Evolutionary conservation across 2,329 filamentous ascomycete species (phyloP), one percentile per base, ranked within the genome.

Genomic region (Hyphodiscus sp.): DNA sequence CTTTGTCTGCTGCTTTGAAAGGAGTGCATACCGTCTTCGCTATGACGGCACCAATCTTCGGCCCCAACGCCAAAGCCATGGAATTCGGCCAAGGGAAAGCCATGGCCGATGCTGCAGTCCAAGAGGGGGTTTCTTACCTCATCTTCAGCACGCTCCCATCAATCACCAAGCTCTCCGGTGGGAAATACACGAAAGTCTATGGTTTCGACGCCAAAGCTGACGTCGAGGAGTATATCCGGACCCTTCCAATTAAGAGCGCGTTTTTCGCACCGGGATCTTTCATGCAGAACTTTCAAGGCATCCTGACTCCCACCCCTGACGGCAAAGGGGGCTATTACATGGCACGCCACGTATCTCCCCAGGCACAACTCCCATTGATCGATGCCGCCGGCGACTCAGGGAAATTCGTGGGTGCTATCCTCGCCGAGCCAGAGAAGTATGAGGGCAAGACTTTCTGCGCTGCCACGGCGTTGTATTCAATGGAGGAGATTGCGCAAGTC

Each of bases 221-320:
- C 1, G 64, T 70, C 6, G 70, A 73, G 43, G 56, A 65, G 20
- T 65, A 63, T 2, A 65, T 67, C 11, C 72, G 74, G 15, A 54
- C 57, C 0, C 60, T 75, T 1, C 69, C 68, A 0, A 66, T 79
- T 4, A 70, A 70, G 7, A 70, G 68, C 42, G 68, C 76, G 0
- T 78, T 78, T 61, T 71, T 74, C 52, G 65, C 69, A 0, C 73
- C 75, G 0, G 75, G 68, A 0, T 68, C 64, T n/a, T 80, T 77
- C 53, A 78, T 79, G 58, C 52, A 57, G 46, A 61, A 59, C 15
- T 58, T 59, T 20, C 1, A 29, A 10, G 18, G 18, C 2, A 33
- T 13, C 13, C 43, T 58, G 41, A 10, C 2, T 7, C 52, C 57
- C 18, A 43, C 20, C 8, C 45, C 45, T n/a, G 52, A 41, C n/a